Evolutionary conservation across 208 protist species (phyloP).

Genomic region (Crithidia fasciculata): DNA sequence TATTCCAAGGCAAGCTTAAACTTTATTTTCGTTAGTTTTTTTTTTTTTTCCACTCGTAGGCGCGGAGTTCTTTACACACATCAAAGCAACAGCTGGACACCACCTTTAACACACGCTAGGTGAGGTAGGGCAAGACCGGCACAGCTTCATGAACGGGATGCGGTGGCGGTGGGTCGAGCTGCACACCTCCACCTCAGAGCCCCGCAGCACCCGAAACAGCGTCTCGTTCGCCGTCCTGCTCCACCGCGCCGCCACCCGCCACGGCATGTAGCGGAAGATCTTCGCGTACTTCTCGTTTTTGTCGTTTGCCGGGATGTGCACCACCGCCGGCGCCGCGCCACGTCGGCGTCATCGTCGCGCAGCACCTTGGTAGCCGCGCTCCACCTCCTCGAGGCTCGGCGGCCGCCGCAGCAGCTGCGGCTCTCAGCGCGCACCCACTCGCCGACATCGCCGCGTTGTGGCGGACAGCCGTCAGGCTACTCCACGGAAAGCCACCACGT

Average conservation of each 20-base stretch:
- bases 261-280: slow-evolving; percentile 14
- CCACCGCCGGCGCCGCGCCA: slow-evolving; percentile 3
- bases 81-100: too few species aligned
- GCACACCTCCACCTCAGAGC: slow-evolving; percentile 11
- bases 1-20: too few species aligned
- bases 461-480: slow-evolving; percentile 4
- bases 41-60: too few species aligned
- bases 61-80: too few species aligned
- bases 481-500: slow-evolving; percentile 10
- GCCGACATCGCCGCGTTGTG: slow-evolving; percentile 1
- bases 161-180: slow-evolving; percentile 4
- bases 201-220: slow-evolving; percentile 8
- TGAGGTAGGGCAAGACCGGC: slow-evolving; percentile 3
- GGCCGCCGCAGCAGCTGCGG: slow-evolving; percentile 13
- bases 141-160: slow-evolving; percentile 2
- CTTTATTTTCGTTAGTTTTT: too few species aligned
- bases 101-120: background rate
- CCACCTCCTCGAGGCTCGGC: slow-evolving; percentile 7
- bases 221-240: slow-evolving; percentile 14
- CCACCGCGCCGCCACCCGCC: slow-evolving; percentile 13
- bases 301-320: slow-evolving; percentile 17
- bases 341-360: slow-evolving; percentile 20
- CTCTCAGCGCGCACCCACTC: slow-evolving; percentile 16
- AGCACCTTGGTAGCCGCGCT: slow-evolving; percentile 3
- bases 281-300: slow-evolving; percentile 19